Percentiles rank a stretch among this genome's conserved stretches.
Conservation (phyloP, 768 basidiomycete genomes). For the Leccinellum rugosiceps region DNA sequence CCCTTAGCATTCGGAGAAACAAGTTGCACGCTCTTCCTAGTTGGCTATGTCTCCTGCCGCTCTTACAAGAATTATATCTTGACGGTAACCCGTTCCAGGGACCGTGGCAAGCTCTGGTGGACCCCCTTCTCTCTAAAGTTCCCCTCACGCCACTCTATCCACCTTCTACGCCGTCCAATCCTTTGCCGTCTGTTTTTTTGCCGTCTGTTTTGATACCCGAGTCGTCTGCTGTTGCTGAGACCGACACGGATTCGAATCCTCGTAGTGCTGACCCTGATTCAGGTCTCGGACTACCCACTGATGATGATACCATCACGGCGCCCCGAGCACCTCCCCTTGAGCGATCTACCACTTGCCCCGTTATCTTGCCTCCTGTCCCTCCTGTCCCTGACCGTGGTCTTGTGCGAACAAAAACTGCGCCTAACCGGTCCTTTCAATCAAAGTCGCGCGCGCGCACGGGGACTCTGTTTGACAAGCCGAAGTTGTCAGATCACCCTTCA, state of each 20-base stretch:
- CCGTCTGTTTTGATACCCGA: slow-evolving; percentile 45
- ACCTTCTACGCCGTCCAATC: slow-evolving; percentile 60
- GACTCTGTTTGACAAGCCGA: slow-evolving; percentile 23
- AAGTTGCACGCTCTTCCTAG: slow-evolving; percentile 86
- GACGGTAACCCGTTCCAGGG: slow-evolving; percentile 96
- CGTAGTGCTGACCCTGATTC: slow-evolving; percentile 37
- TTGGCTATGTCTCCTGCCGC: slow-evolving; percentile 89
- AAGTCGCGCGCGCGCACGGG: slow-evolving; percentile 39
- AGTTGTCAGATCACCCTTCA: slow-evolving; percentile 16
- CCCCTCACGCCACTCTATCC: slow-evolving; percentile 62
- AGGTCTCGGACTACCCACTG: slow-evolving; percentile 33
- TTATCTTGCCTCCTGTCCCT: slow-evolving; percentile 27
- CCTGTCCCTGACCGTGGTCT: slow-evolving; percentile 42
- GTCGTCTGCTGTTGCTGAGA: slow-evolving; percentile 46
- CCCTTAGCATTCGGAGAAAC: slow-evolving; percentile 85
- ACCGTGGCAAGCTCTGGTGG: slow-evolving; percentile 87
- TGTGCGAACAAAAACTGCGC: slow-evolving; percentile 70
- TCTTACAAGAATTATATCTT: slow-evolving; percentile 83
- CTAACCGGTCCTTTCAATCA: slow-evolving; percentile 51
- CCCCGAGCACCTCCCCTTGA: slow-evolving; percentile 53
- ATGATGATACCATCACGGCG: slow-evolving; percentile 73
- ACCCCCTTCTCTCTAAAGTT: slow-evolving; percentile 69
- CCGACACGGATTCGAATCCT: slow-evolving; percentile 53
- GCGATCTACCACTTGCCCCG: slow-evolving; percentile 51
- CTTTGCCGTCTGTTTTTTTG: slow-evolving; percentile 46